Evolutionary conservation across 495 filamentous ascomycete species (phyloP).

Genomic region (Penicillium alfredii): DNA sequence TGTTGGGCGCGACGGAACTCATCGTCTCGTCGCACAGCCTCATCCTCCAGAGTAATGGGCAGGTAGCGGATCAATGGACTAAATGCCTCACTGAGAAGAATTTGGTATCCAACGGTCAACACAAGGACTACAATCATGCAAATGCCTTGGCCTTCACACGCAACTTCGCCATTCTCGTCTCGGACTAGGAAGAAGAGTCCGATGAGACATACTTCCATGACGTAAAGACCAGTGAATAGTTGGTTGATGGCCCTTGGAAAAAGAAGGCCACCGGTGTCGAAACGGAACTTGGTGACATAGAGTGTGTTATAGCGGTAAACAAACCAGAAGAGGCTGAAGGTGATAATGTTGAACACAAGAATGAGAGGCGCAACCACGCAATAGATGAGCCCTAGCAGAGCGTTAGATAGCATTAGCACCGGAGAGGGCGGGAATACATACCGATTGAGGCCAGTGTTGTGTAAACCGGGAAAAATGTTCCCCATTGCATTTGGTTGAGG

Average conservation of each 20-base stretch:
- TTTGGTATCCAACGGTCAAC: conserved; percentile 75
- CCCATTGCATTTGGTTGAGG: conserved; percentile 78
- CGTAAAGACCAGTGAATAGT: conserved; percentile 87
- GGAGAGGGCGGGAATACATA: conserved; percentile 32
- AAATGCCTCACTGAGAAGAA: conserved; percentile 78
- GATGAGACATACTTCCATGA: conserved; percentile 88
- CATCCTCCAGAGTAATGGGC: conserved; percentile 93
- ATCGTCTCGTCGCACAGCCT: conserved; percentile 81
- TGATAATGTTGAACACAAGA: conserved; percentile 87
- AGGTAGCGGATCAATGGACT: conserved; percentile 81
- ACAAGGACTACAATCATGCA: conserved; percentile 75
- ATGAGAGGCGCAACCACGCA: conserved; percentile 86
- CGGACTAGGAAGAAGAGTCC: conserved; percentile 85
- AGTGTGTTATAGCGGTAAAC: conserved; percentile 95
- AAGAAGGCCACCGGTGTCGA: conserved; percentile 88
- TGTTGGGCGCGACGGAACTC: conserved; percentile 77
- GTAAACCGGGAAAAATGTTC: conserved; percentile 90
- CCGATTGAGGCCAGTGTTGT: conserved; percentile 93
- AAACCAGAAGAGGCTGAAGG: conserved; percentile 91
- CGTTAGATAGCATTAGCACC: conserved; percentile 3
- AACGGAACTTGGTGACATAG: conserved; percentile 85
- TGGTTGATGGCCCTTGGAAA: conserved; percentile 95
- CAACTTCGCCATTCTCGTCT: conserved; percentile 49
- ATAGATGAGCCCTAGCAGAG: conserved; percentile 66
- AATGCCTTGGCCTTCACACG: conserved; percentile 77